Conservation (phyloP, 352 stramenopile genomes). For the Phytophthora ohioensis region DNA sequence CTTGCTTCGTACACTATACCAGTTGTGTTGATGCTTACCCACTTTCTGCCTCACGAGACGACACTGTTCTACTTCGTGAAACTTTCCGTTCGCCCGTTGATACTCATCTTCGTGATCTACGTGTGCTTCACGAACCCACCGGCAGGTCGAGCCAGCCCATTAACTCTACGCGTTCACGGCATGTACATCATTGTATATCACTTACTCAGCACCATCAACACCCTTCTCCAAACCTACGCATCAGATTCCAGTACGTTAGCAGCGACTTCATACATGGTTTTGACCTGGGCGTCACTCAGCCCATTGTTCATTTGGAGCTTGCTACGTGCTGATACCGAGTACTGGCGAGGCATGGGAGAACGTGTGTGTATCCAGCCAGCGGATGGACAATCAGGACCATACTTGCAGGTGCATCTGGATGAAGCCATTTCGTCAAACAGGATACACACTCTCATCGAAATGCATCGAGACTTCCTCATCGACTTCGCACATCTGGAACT, state of each 20-base stretch:
- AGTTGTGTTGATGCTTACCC: constrained; percentile 38
- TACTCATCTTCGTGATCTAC: constrained; percentile 44
- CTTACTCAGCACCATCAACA: constrained; percentile 31
- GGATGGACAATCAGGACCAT: constrained; percentile 3
- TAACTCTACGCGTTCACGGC: constrained; percentile 42
- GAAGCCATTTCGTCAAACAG: constrained; percentile 56
- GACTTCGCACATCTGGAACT: constrained; percentile 73
- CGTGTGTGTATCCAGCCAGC: constrained; percentile 46
- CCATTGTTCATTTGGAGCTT: constrained; percentile 61
- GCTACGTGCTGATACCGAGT: constrained; percentile 60
- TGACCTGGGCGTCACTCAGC: constrained; percentile 39
- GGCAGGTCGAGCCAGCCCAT: constrained; percentile 41
- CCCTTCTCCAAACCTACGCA: constrained; percentile 27
- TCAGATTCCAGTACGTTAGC: constrained; percentile 2
- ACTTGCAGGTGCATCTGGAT: constrained; percentile 28
- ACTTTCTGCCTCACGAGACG: constrained; percentile 17
- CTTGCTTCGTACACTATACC: constrained; percentile 59
- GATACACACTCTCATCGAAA: constrained; percentile 70
- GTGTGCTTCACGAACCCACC: constrained; percentile 45
- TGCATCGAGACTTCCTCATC: constrained; percentile 74
- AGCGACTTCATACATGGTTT: constrained; percentile 31
- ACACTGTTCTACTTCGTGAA: constrained; percentile 35
- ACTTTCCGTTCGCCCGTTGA: constrained; percentile 20
- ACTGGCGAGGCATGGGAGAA: constrained; percentile 55
- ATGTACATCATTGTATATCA: constrained; percentile 44